A percentile compares a stretch with the other conserved stretches of the same genome.
Conservation (phyloP, 2,329 filamentous ascomycete genomes). For the Chrysoporthe cubensis region DNA sequence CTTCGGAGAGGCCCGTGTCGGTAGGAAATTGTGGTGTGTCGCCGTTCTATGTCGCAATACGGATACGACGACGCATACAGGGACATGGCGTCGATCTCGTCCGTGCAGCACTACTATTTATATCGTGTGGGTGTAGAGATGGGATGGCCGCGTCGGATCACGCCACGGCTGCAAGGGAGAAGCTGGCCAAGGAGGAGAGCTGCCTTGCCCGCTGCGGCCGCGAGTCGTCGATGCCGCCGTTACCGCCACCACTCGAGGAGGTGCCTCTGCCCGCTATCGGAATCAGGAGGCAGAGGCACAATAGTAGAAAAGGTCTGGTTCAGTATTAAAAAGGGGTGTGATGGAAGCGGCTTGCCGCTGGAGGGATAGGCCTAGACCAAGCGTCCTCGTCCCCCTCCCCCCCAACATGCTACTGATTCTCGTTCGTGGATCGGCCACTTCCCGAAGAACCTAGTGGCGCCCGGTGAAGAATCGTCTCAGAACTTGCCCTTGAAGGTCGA, state of each 20-base stretch:
- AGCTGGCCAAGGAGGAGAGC: background rate
- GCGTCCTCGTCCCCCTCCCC: background rate
- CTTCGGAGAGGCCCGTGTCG: no score
- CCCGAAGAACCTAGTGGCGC: conserved; percentile 1
- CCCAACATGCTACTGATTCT: background rate
- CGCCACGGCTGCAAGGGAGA: background rate
- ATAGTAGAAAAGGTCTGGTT: background rate
- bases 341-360: background rate
- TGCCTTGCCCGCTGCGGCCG: background rate
- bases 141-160: background rate
- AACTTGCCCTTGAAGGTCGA: background rate
- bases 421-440: background rate
- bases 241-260: background rate
- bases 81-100: background rate
- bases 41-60: background rate
- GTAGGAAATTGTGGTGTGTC: no score
- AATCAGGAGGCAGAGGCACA: background rate
- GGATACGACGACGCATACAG: background rate
- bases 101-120: background rate
- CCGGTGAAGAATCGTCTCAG: background rate
- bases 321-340: background rate
- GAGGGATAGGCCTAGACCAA: background rate
- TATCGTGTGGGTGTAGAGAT: background rate
- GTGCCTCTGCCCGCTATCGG: background rate
- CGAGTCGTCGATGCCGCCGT: background rate